phyloP scores from a whole-genome alignment of 108 stramenopile genomes.

The Nannochloropsis oceanica region DNA sequence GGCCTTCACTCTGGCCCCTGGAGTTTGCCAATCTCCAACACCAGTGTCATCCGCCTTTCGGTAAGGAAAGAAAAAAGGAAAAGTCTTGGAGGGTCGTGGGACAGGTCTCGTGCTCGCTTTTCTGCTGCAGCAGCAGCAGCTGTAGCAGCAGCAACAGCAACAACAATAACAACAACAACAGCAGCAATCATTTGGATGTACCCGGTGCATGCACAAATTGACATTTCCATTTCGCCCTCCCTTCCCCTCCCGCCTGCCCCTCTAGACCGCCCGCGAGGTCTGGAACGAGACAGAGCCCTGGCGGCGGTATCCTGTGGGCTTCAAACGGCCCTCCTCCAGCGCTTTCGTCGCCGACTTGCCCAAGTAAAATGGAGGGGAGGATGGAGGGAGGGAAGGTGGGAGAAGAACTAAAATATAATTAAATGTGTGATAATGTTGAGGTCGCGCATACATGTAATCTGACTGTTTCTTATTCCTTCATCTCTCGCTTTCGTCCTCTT shows the following conservation, averaged over 20 bases:
- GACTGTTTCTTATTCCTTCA: background rate
- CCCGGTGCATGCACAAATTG: no score
- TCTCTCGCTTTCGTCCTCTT: background rate
- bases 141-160: no score
- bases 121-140: no score
- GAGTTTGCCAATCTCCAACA: background rate
- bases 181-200: no score
- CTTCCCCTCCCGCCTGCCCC: background rate
- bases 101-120: background rate
- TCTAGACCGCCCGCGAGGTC: background rate
- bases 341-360: background rate
- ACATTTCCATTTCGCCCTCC: no score
- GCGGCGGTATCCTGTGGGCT: background rate
- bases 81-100: background rate
- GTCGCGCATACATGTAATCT: no score
- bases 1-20: background rate
- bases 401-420: background rate
- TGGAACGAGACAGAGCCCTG: background rate
- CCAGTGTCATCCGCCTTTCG: background rate
- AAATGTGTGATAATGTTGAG: no score
- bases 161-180: no score
- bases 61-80: background rate
- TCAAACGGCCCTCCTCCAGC: background rate
- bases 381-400: background rate
- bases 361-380: background rate